A percentile compares a stretch with the other conserved stretches of the same genome.
Evolutionary conservation across 805 yeast genomes (phyloP).

Genomic region (Geotrichum ghanense): DNA sequence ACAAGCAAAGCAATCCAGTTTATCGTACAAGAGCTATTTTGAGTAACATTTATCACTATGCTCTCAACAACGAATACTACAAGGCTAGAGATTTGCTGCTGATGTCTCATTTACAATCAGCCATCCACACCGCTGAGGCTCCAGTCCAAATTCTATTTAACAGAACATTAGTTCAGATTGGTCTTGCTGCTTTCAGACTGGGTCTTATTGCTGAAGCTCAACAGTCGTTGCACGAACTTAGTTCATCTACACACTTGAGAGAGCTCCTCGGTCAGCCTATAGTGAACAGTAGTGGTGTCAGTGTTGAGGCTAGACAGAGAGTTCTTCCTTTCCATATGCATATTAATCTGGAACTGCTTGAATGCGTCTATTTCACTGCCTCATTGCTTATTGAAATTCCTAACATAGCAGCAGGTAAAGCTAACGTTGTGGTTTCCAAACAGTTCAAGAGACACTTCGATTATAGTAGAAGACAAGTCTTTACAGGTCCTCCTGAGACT

Average conservation of each 20-base stretch:
- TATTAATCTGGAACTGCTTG: conserved; percentile 88
- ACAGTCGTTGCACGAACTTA: conserved; percentile 77
- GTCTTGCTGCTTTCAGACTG: conserved; percentile 86
- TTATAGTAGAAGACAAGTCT: conserved; percentile 85
- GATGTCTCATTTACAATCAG: conserved; percentile 72
- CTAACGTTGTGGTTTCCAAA: conserved; percentile 46
- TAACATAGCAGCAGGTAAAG: conserved; percentile 58
- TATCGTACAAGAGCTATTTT: conserved; percentile 78
- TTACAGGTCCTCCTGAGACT: conserved; percentile 97
- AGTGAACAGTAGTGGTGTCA: conserved; percentile 41
- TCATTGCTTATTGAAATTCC: conserved; percentile 90
- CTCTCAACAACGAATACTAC: conserved; percentile 74
- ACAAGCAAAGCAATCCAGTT: conserved; percentile 52
- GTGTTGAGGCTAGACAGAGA: conserved; percentile 56
- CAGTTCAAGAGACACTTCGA: conserved; percentile 87
- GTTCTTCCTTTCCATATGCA: conserved; percentile 97
- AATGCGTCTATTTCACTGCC: conserved; percentile 84
- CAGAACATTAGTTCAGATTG: conserved; percentile 91
- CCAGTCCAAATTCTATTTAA: conserved; percentile 84
- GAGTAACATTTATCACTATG: conserved; percentile 79
- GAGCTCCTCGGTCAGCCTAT: conserved; percentile 91
- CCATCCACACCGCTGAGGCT: conserved; percentile 77
- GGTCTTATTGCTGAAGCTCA: conserved; percentile 82
- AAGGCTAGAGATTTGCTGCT: conserved; percentile 83
- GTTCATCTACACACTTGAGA: conserved; percentile 73